Evolutionary conservation across 140 eudicot species (phyloP).

Genomic region (Bidens hawaiensis): DNA sequence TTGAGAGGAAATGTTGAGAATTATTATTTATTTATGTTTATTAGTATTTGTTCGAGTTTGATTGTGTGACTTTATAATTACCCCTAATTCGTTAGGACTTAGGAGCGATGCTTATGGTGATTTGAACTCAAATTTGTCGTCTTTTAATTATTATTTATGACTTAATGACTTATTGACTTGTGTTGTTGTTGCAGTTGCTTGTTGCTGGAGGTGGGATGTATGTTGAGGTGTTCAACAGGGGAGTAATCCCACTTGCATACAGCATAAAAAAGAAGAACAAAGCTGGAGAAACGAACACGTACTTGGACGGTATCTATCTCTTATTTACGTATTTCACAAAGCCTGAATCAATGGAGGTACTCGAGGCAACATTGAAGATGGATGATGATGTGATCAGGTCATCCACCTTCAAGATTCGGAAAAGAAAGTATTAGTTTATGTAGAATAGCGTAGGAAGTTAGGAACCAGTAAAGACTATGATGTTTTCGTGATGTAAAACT

Average conservation of each 20-base stretch:
- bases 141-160: no score
- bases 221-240: slow-evolving; percentile 67
- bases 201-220: slow-evolving; percentile 90
- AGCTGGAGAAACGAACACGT: slow-evolving; percentile 72
- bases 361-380: slow-evolving; percentile 35
- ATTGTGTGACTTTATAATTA: no score
- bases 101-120: no score
- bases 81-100: no score
- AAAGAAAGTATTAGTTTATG: slow-evolving; percentile 41
- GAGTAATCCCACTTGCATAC: slow-evolving; percentile 77
- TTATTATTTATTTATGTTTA: no score
- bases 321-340: slow-evolving; percentile 79
- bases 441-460: neutral
- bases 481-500: neutral
- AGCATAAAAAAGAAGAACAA: slow-evolving; percentile 62
- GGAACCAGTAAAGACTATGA: neutral
- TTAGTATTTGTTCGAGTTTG: no score
- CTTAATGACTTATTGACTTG: neutral
- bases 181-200: slow-evolving; percentile 50
- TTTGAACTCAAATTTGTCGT: no score
- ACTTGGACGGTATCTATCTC: slow-evolving; percentile 70
- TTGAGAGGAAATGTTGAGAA: no score
- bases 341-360: slow-evolving; percentile 55
- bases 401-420: slow-evolving; percentile 55
- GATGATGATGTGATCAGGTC: slow-evolving; percentile 69